Conservation (phyloP, 805 yeast genomes). For the Debaryomyces tyrocola region DNA sequence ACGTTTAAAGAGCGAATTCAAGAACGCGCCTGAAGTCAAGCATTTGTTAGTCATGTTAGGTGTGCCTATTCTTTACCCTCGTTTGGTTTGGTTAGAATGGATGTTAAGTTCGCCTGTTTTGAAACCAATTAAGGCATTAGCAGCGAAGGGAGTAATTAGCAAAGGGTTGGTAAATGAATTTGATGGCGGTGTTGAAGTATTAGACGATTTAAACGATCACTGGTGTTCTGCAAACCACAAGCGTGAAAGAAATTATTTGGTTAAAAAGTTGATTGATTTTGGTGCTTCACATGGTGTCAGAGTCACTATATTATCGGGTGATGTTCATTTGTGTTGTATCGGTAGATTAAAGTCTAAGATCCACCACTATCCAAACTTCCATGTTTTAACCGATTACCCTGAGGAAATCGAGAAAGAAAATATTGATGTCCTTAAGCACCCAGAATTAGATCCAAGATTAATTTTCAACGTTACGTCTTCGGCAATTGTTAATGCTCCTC, state of each 20-base stretch:
- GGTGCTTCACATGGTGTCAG: constrained; percentile 67
- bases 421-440: constrained; percentile 41
- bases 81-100: constrained; percentile 87
- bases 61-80: constrained; percentile 92
- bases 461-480: constrained; percentile 84
- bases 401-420: constrained; percentile 37
- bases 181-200: constrained; percentile 86
- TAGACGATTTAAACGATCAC: constrained; percentile 93
- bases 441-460: constrained; percentile 71
- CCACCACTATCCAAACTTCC: constrained; percentile 31
- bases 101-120: constrained; percentile 60
- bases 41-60: constrained; percentile 86
- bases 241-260: constrained; percentile 71
- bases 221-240: constrained; percentile 94
- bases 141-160: constrained; percentile 61
- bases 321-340: constrained; percentile 85
- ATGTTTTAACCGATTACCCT: constrained; percentile 14
- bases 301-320: constrained; percentile 86
- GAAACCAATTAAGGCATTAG: constrained; percentile 59
- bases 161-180: constrained; percentile 84
- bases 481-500: constrained; percentile 91
- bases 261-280: constrained; percentile 61
- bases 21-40: constrained; percentile 52
- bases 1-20: constrained; percentile 58
- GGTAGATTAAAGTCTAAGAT: constrained; percentile 69